Conservation (phyloP, 305 asterid genomes). For the Euphrasia arctica region DNA sequence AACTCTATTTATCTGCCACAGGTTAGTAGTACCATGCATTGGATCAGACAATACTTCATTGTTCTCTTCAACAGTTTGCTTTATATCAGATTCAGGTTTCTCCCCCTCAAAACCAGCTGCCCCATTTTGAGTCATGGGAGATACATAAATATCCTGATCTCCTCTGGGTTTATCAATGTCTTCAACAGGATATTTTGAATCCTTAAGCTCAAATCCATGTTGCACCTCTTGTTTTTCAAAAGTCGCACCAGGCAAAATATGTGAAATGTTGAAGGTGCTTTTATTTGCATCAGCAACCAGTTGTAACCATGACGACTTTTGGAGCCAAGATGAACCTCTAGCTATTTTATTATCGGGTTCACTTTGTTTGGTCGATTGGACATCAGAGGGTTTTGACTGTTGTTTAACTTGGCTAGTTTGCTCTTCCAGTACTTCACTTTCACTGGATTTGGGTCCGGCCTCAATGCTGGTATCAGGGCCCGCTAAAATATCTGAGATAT, state of each 20-base stretch:
- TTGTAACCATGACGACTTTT: slow-evolving; percentile 68
- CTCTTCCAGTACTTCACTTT: slow-evolving; percentile 26
- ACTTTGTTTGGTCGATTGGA: slow-evolving; percentile 29
- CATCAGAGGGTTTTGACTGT: slow-evolving; percentile 25
- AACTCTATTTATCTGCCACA: slow-evolving; percentile 22
- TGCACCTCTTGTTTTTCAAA: slow-evolving; percentile 39
- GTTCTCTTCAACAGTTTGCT: slow-evolving; percentile 17
- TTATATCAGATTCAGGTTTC: slow-evolving; percentile 23
- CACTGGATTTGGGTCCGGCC: slow-evolving; percentile 28
- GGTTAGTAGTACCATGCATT: slow-evolving; percentile 6
- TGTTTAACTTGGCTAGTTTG: slow-evolving; percentile 24
- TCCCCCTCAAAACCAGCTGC: slow-evolving; percentile 17
- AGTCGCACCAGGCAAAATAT: slow-evolving; percentile 45
- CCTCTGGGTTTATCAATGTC: slow-evolving; percentile 24
- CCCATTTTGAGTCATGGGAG: slow-evolving; percentile 7
- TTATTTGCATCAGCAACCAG: slow-evolving; percentile 45
- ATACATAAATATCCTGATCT: slow-evolving; percentile 5
- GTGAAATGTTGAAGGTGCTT: slow-evolving; percentile 63
- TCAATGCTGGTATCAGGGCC: slow-evolving; percentile 34
- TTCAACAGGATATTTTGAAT: slow-evolving; percentile 7
- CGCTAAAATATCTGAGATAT: slow-evolving; percentile 42
- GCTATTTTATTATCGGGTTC: slow-evolving; percentile 33
- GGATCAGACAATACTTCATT: slow-evolving; percentile 25
- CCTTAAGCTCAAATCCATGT: slow-evolving; percentile 24
- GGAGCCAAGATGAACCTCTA: slow-evolving; percentile 51